These are phyloP conservation scores for Russula sp. DNA, from an alignment of 768 basidiomycete species.

Conservation along the genomic window DNA sequence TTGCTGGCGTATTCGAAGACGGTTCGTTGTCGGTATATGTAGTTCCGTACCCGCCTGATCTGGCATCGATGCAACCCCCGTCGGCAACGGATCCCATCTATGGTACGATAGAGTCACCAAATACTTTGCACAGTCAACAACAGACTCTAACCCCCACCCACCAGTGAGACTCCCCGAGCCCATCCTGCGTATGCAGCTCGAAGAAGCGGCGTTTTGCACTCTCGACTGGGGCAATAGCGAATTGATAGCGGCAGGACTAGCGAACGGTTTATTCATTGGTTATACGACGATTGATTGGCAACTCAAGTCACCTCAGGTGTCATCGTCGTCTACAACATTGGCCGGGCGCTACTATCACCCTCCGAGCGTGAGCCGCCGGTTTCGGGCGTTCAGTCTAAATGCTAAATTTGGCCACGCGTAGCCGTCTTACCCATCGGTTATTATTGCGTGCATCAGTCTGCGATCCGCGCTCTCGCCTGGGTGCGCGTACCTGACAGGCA, in stretches of 20 bases:
- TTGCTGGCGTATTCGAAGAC: conserved; percentile 83
- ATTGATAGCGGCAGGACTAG: conserved; percentile 71
- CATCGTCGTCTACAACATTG: conserved; percentile 53
- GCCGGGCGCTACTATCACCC: conserved; percentile 16
- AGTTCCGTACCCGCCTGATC: conserved; percentile 68
- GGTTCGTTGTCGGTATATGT: conserved; percentile 74
- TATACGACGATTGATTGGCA: not conserved
- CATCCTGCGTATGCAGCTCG: conserved; percentile 61
- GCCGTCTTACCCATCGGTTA: conserved; percentile 64
- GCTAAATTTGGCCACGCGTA: not conserved
- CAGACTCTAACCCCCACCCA: not conserved
- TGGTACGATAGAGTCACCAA: conserved; percentile 7
- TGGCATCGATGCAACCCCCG: conserved; percentile 23
- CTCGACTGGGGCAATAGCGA: conserved; percentile 91
- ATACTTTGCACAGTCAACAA: not conserved
- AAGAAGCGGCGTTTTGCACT: conserved; percentile 65
- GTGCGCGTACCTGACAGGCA: conserved; percentile 56
- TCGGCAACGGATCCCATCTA: conserved; percentile 6
- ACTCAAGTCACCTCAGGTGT: conserved; percentile 32
- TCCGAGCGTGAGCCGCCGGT: conserved; percentile 1
- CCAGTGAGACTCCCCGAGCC: conserved; percentile 60
- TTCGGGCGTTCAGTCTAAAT: not conserved
- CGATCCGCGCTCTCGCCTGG: conserved; percentile 72
- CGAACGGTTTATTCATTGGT: conserved; percentile 51
- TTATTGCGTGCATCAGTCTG: conserved; percentile 67